Conservation (phyloP, 305 asterid species). For the Fraxinus angustifolia region DNA sequence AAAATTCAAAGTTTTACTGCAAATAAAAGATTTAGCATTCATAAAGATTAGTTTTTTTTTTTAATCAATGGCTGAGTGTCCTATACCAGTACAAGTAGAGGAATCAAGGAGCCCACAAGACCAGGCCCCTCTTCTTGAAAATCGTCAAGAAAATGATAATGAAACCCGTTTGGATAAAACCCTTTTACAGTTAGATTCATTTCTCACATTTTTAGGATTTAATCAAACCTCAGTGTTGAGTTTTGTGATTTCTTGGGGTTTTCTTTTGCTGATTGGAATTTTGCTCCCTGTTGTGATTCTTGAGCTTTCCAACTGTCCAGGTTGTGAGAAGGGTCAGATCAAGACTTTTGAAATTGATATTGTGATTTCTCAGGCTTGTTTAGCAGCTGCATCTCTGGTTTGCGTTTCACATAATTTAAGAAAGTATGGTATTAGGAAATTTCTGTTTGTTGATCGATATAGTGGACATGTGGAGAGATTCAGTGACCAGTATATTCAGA, state of each 20-base stretch:
- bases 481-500: constrained; percentile 51
- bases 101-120: constrained; percentile 26
- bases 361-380: constrained; percentile 60
- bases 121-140: not conserved
- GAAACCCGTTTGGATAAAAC: constrained; percentile 53
- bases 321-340: constrained; percentile 69
- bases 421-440: constrained; percentile 74
- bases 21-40: not conserved
- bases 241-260: constrained; percentile 49
- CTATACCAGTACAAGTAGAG: constrained; percentile 35
- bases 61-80: constrained; percentile 38
- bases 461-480: constrained; percentile 67
- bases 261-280: constrained; percentile 51
- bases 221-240: constrained; percentile 50
- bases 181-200: constrained; percentile 48
- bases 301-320: constrained; percentile 55
- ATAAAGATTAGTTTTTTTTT: not conserved
- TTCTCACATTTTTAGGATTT: constrained; percentile 53
- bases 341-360: constrained; percentile 69
- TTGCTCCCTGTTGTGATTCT: constrained; percentile 51
- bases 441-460: constrained; percentile 78
- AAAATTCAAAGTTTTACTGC: not conserved
- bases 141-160: constrained; percentile 27
- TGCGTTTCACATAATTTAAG: constrained; percentile 75
- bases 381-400: constrained; percentile 63